These are phyloP conservation scores for Kalmanozyma brasiliensis DNA, from an alignment of 1,284 basidiomycete genomes.

Conservation along the genomic window DNA sequence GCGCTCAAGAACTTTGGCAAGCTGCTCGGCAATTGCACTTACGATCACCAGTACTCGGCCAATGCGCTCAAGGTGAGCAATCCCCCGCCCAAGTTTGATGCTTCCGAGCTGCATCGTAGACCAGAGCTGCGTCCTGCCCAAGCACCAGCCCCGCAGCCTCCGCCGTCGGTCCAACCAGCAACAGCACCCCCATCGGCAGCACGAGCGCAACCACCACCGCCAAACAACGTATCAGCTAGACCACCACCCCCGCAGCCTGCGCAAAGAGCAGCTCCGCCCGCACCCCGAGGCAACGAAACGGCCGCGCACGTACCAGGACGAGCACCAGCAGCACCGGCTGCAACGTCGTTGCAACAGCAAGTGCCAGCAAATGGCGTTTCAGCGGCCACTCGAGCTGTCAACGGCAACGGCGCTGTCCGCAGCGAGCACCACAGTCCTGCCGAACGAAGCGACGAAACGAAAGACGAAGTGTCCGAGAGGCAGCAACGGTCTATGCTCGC, in stretches of 20 bases:
- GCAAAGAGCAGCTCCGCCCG: neutral
- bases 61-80: conserved; percentile 76
- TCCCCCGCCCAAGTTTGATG: conserved; percentile 51
- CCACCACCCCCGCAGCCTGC: conserved; percentile 2
- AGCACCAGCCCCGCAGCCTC: conserved; percentile 15
- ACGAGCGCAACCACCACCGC: neutral
- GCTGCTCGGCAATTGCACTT: conserved; percentile 88
- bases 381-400: neutral
- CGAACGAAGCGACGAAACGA: conserved; percentile 1
- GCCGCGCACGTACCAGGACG: neutral
- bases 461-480: conserved; percentile 16
- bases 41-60: conserved; percentile 87
- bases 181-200: neutral
- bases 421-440: neutral
- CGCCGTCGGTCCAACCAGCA: conserved; percentile 1
- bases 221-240: neutral
- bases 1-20: conserved; percentile 92
- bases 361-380: neutral
- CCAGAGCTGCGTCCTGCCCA: conserved; percentile 33
- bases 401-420: neutral
- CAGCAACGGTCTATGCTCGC: conserved; percentile 41
- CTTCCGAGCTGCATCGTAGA: conserved; percentile 47
- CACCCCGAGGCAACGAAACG: neutral
- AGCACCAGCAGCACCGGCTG: neutral
- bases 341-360: neutral